These are phyloP conservation scores for Apiospora phragmitis DNA, from an alignment of 2,329 filamentous ascomycete species.

Conservation along the genomic window DNA sequence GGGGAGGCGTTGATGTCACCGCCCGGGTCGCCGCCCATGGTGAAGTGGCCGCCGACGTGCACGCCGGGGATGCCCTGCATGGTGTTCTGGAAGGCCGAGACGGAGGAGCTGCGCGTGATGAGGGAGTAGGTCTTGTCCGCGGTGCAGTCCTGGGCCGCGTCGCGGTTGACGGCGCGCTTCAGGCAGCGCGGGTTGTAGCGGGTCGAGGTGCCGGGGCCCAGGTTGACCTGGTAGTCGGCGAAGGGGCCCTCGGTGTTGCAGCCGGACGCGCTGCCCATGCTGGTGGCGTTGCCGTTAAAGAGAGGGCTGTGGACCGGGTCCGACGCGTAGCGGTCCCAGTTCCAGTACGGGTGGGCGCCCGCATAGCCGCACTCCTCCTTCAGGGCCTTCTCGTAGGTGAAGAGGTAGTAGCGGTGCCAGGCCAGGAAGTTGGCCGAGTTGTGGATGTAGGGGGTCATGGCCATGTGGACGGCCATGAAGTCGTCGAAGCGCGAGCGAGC, in stretches of 20 bases:
- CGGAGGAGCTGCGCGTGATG: slow-evolving; percentile 22
- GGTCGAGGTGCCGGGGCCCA: slow-evolving; percentile 27
- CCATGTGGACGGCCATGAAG: slow-evolving; percentile 29
- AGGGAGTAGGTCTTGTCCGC: slow-evolving; percentile 22
- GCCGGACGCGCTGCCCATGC: slow-evolving; percentile 44
- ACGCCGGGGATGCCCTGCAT: slow-evolving; percentile 37
- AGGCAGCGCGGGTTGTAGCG: slow-evolving; percentile 38
- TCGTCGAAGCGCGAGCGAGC: slow-evolving; percentile 27
- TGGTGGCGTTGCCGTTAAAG: slow-evolving; percentile 48
- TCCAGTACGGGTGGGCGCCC: slow-evolving; percentile 36
- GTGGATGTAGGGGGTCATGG: slow-evolving; percentile 22
- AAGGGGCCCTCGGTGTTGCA: slow-evolving; percentile 48
- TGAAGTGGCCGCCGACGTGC: slow-evolving; percentile 30
- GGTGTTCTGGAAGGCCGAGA: slow-evolving; percentile 34
- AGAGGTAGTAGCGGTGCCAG: slow-evolving; percentile 25
- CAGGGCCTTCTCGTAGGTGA: slow-evolving; percentile 24
- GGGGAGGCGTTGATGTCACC: slow-evolving; percentile 21
- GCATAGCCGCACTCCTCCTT: slow-evolving; percentile 25
- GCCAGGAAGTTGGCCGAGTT: slow-evolving; percentile 25
- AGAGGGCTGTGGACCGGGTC: slow-evolving; percentile 43
- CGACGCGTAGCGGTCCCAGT: slow-evolving; percentile 43
- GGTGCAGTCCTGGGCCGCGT: slow-evolving; percentile 27
- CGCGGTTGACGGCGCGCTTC: slow-evolving; percentile 27
- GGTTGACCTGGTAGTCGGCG: slow-evolving; percentile 27
- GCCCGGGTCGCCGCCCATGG: slow-evolving; percentile 29